phyloP scores from a whole-genome alignment of 306 rosid genomes.

The Oemleria cerasiformis region DNA sequence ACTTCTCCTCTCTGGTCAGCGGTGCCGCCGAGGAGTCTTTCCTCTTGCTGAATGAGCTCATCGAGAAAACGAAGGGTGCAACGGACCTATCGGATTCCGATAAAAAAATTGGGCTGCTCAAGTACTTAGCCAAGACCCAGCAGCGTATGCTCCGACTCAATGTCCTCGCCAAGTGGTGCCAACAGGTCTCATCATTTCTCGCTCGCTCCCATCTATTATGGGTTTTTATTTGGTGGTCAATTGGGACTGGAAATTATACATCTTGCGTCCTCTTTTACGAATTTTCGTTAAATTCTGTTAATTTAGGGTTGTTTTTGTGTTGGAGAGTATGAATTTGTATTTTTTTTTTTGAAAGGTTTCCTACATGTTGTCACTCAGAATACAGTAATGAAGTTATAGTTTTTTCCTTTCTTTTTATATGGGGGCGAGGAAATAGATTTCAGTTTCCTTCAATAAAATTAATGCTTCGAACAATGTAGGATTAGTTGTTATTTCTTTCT shows the following conservation, averaged over 20 bases:
- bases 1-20: slow-evolving; percentile 67
- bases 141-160: slow-evolving; percentile 96
- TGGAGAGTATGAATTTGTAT: neutral
- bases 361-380: neutral
- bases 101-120: slow-evolving; percentile 76
- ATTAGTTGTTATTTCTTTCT: neutral
- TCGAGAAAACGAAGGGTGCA: slow-evolving; percentile 66
- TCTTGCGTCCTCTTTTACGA: neutral
- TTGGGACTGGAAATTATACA: slow-evolving; percentile 15
- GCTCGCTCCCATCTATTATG: neutral
- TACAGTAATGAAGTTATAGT: neutral
- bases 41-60: slow-evolving; percentile 68
- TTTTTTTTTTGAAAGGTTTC: neutral
- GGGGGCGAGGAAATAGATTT: neutral
- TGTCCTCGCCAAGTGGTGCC: slow-evolving; percentile 96
- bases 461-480: neutral
- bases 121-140: slow-evolving; percentile 83
- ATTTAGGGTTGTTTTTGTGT: slow-evolving; percentile 9
- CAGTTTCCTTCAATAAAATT: neutral
- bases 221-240: slow-evolving; percentile 5
- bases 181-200: slow-evolving; percentile 48
- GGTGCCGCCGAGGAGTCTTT: slow-evolving; percentile 88
- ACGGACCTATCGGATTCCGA: slow-evolving; percentile 70
- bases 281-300: slow-evolving; percentile 5
- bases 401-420: neutral